A percentile compares a stretch with the other conserved stretches of the same genome.
These are phyloP conservation scores for Tolypocladium endophyticum DNA, from an alignment of 2,329 filamentous ascomycete genomes.

Conservation along the genomic window DNA sequence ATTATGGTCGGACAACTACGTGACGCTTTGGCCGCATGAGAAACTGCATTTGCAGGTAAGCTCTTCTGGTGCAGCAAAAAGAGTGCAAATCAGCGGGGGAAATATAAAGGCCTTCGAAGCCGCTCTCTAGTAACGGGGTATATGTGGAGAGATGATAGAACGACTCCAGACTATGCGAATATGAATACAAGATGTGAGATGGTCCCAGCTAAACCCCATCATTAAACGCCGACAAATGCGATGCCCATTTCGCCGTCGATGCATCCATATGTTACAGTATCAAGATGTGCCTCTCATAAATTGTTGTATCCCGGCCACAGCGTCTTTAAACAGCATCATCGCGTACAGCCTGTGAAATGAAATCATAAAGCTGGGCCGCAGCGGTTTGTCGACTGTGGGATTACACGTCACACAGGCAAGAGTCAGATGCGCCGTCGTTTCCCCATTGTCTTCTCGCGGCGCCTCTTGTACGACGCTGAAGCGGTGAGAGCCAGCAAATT, in stretches of 20 bases:
- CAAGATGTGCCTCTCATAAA: background rate
- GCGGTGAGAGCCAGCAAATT: conserved; percentile 18
- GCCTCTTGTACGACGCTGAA: conserved; percentile 13
- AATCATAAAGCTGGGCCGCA: conserved; percentile 6
- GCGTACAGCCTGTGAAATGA: conserved; percentile 15
- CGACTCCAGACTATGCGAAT: background rate
- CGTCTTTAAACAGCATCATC: conserved; percentile 14
- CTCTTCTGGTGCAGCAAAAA: conserved; percentile 4
- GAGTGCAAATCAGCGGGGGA: conserved; percentile 6
- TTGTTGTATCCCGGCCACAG: conserved; percentile 2
- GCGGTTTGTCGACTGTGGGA: conserved; percentile 9
- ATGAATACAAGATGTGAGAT: background rate
- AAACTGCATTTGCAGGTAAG: conserved; percentile 19
- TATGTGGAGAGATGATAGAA: background rate
- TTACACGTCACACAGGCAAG: conserved; percentile 15
- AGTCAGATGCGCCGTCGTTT: conserved; percentile 8
- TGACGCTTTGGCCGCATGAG: conserved; percentile 50
- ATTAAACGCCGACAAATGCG: background rate
- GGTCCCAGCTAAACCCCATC: background rate
- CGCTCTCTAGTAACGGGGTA: background rate
- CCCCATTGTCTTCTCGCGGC: background rate
- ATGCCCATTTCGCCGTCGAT: background rate
- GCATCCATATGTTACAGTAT: background rate
- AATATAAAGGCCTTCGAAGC: conserved; percentile 6
- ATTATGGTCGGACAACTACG: conserved; percentile 52